Evolutionary conservation across 1,284 basidiomycete species (phyloP), one percentile per base, ranked within the genome.

Genomic region (Leccinum angustisporum): DNA sequence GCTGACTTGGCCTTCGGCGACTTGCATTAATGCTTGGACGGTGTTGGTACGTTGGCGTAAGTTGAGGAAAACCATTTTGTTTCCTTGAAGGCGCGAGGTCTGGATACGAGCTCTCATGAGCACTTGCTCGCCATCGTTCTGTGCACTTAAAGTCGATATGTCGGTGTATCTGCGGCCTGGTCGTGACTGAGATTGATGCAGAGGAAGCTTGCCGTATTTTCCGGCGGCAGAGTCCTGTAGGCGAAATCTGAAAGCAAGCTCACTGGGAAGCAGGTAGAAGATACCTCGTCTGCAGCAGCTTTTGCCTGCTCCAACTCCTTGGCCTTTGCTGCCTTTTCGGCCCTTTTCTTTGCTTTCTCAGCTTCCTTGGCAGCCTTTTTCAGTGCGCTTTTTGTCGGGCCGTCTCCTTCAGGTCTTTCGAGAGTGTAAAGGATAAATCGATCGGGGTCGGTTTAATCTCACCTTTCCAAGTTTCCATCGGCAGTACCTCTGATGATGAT

Each of bases 1-100:
- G 66, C 95, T 98, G 16, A 99, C 85, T 71, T 90, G 90, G 62
- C 89, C 91, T 25, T 89, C 86, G 40, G 91, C 81, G 54, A 92
- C 86, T 48, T 84, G 81, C 55, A 98, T 80, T 16, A 98, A 81
- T 48, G 92, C 95, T 77, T 99, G 97, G 5, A 99, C 88, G 2
- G 96, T 93, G 73, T 93, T 85, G 43, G 85, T 89, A 68, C 93
- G 87, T 76, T 99, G 95, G 61, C 97, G 91, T 64, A 99, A 83
- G 71, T 89, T 90, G 62, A 99, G 80, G 79, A 99, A 99, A 58
- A 93, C 92, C 85, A 98, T 95, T 81, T 97, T 99, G 79, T 81
- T 86, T 75, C 92, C 92, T 76, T 96, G 93, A 2, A 93, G 91
- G 67, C 97, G 89, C 52, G 91, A 91, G 38, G 92, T 97, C 75